Conservation (phyloP, 140 eudicot species). For the Anethum foeniculum region DNA sequence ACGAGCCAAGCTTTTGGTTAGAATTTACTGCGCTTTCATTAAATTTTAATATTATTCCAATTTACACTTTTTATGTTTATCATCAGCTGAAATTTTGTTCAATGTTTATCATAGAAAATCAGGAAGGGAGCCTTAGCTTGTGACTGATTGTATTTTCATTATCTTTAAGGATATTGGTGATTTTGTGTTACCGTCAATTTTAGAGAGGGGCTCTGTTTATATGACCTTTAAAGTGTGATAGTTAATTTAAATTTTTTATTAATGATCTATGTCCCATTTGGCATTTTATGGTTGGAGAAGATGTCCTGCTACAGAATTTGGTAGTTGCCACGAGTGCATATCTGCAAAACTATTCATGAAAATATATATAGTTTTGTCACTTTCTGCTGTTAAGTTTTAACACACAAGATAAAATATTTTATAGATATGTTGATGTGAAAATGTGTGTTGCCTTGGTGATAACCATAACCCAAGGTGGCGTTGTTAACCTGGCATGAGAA, state of each 20-base stretch:
- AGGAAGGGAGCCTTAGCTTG: not conserved
- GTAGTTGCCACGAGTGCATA: not conserved
- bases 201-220: not conserved
- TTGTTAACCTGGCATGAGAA: not conserved
- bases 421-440: not conserved
- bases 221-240: not conserved
- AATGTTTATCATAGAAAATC: not conserved
- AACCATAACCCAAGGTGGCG: not conserved
- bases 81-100: not conserved
- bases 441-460: not conserved
- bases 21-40: not conserved
- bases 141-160: not conserved
- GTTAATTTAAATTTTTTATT: not conserved
- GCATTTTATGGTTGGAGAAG: not conserved
- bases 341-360: not conserved
- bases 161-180: not conserved
- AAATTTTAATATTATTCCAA: not conserved
- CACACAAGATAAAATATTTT: not conserved
- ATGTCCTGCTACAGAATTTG: not conserved
- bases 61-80: not conserved
- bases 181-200: not conserved
- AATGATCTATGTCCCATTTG: not conserved
- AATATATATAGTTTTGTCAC: not conserved
- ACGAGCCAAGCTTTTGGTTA: not conserved
- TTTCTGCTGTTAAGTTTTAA: not conserved